A percentile compares a stretch with the other conserved stretches of the same genome.
phyloP scores from a whole-genome alignment of 2,329 filamentous ascomycete species.

The Trichophaea hybrida region DNA sequence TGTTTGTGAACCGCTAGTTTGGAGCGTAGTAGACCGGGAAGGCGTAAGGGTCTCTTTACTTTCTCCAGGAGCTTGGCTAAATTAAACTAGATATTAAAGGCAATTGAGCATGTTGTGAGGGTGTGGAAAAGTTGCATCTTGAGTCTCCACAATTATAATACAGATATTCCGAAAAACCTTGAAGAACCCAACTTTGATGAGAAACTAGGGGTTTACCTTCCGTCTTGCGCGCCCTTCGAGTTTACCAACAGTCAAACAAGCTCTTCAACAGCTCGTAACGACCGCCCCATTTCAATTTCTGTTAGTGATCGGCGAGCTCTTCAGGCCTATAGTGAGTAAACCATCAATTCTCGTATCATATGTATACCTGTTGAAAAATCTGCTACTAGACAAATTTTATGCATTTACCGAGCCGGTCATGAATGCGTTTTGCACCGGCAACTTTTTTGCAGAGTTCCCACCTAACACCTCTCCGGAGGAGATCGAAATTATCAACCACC shows the following conservation, averaged over 20 bases:
- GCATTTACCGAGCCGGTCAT: conserved; percentile 28
- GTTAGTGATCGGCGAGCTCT: neutral
- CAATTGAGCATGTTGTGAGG: neutral
- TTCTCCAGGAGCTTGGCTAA: neutral
- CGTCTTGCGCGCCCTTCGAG: too few species aligned
- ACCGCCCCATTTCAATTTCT: neutral
- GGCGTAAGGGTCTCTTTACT: conserved; percentile 1
- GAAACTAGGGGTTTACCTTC: too few species aligned
- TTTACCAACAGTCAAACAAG: too few species aligned
- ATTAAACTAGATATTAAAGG: neutral
- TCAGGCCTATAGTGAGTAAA: neutral
- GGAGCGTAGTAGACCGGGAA: neutral
- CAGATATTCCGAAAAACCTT: neutral
- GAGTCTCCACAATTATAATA: neutral
- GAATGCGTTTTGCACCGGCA: conserved; percentile 16
- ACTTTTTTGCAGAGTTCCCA: conserved; percentile 27
- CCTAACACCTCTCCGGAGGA: conserved; percentile 28
- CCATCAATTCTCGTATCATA: neutral
- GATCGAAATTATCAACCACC: conserved; percentile 26
- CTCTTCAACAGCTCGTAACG: too few species aligned
- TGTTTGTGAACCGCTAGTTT: neutral
- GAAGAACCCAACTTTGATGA: too few species aligned
- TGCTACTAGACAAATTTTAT: conserved; percentile 25
- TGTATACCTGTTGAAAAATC: neutral
- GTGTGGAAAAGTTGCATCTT: neutral